Conservation (phyloP, 164 flowering plant species). For the Tetrastigma voinierianum region DNA sequence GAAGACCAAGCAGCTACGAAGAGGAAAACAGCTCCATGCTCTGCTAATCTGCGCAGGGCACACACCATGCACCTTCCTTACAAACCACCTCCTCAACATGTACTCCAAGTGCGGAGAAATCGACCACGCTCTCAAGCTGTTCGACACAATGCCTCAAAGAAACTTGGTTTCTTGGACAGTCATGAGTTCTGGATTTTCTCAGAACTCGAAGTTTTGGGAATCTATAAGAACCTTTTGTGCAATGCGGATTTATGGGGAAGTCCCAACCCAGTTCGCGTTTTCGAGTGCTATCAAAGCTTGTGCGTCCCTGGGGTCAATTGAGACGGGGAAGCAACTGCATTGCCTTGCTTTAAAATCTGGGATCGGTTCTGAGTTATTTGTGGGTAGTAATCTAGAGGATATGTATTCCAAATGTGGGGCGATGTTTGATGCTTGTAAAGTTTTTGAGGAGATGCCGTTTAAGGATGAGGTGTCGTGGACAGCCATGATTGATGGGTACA, state of each 20-base stretch:
- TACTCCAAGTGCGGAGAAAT: conserved; percentile 48
- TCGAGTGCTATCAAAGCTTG: conserved; percentile 48
- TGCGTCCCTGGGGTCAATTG: conserved; percentile 21
- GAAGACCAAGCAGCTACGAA: conserved; percentile 23
- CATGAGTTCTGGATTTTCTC: conserved; percentile 50
- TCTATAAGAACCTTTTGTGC: conserved; percentile 30
- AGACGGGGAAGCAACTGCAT: conserved; percentile 43
- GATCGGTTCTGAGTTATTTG: conserved; percentile 38
- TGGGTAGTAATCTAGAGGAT: conserved; percentile 49
- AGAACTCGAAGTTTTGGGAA: conserved; percentile 24
- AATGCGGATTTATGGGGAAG: conserved; percentile 38
- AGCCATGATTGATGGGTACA: conserved; percentile 54
- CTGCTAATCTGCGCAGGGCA: conserved; percentile 31
- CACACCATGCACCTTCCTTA: conserved; percentile 30
- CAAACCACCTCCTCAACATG: conserved; percentile 52
- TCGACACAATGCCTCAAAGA: conserved; percentile 58
- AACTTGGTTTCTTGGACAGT: conserved; percentile 64
- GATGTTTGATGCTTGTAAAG: conserved; percentile 35
- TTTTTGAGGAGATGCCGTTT: conserved; percentile 45
- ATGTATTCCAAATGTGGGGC: conserved; percentile 51
- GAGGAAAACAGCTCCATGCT: conserved; percentile 51
- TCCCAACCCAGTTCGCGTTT: conserved; percentile 52
- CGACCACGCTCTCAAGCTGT: conserved; percentile 35
- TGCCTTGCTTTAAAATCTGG: conserved; percentile 42
- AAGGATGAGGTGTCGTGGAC: conserved; percentile 66